Evolutionary conservation across 2,329 filamentous ascomycete genomes (phyloP), one percentile per base, ranked within the genome.

Genomic region (Aspergillus intermedius): DNA sequence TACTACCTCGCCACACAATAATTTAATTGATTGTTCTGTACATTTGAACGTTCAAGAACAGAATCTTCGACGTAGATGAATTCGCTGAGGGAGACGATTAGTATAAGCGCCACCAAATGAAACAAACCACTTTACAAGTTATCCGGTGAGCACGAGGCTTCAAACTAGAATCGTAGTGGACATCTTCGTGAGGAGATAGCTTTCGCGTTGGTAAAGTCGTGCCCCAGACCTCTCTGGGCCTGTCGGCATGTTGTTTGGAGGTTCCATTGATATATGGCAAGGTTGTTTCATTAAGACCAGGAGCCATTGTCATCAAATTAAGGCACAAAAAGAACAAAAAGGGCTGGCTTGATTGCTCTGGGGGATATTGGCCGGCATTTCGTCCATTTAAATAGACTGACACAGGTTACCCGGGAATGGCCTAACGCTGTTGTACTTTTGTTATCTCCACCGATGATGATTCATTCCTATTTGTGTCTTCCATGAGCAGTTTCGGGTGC

Each of bases 1-100:
- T 3, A 28, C 25, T 28, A 28, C 10, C 9, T 22, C 21, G 5
- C 21, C 21, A 5, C 21, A 22, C 21, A 10, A 28, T 12, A 12
- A 12, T 12, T 28, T 8, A 12, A 5, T 28, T 10, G 10, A 12
- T 17, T 37, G 34, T n/a, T 37, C 34, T 8, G 17, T 37, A 44
- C 42, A 35, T 44, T 10, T 35, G 25, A 34, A 44, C 42, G 21
- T 35, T 25, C 7, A 44, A 28, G 13, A 44, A 34, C 42, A 44
- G 10, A 8, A 44, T 19, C 28, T 44, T 44, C 5, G 55, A 55
- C 53, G 9, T 10, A 12, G 10, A 28, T 28, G 25, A 12, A 12
- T 12, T 12, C 12, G 25, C 25, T 28, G 25, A 9, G 10, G 10
- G 10, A 28, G 25, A 28, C 10, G 4, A 28, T 28, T 28, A 28